Conservation (phyloP, 176 grass and related monocot species). For the Canna indica region DNA sequence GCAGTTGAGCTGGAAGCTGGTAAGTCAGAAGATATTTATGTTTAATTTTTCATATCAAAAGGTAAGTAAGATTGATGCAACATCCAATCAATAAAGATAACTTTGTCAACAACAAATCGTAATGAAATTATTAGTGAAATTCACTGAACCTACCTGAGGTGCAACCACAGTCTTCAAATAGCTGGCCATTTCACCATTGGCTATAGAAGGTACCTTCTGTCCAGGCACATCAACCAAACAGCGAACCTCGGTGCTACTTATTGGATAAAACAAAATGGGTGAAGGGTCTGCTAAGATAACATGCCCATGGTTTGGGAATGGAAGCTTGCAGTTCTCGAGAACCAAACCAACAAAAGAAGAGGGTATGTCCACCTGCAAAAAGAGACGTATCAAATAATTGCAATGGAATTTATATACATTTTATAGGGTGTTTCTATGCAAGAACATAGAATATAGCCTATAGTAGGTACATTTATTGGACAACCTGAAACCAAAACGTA, state of each 20-base stretch:
- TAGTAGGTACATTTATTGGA: not conserved
- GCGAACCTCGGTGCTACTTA: slow-evolving; percentile 88
- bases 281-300: slow-evolving; percentile 98
- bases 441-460: not conserved
- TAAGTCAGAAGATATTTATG: not conserved
- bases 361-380: slow-evolving; percentile 80
- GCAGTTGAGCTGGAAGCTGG: slow-evolving; percentile 57
- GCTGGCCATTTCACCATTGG: slow-evolving; percentile 82
- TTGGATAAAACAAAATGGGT: slow-evolving; percentile 88
- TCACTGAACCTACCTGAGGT: slow-evolving; percentile 52
- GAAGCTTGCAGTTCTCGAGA: slow-evolving; percentile 90
- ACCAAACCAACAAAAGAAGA: slow-evolving; percentile 96
- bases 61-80: not conserved
- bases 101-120: not conserved
- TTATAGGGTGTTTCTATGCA: too few relatives aligned
- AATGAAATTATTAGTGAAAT: not conserved
- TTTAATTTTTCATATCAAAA: not conserved
- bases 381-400: slow-evolving; percentile 1
- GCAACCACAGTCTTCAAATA: slow-evolving; percentile 90
- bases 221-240: slow-evolving; percentile 96
- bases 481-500: not conserved
- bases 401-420: too few relatives aligned
- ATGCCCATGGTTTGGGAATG: slow-evolving; percentile 80
- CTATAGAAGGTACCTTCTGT: slow-evolving; percentile 89
- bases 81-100: not conserved